A percentile compares a stretch with the other conserved stretches of the same genome.
Conservation (phyloP, 345 rosid genomes). For the Litchi chinensis region DNA sequence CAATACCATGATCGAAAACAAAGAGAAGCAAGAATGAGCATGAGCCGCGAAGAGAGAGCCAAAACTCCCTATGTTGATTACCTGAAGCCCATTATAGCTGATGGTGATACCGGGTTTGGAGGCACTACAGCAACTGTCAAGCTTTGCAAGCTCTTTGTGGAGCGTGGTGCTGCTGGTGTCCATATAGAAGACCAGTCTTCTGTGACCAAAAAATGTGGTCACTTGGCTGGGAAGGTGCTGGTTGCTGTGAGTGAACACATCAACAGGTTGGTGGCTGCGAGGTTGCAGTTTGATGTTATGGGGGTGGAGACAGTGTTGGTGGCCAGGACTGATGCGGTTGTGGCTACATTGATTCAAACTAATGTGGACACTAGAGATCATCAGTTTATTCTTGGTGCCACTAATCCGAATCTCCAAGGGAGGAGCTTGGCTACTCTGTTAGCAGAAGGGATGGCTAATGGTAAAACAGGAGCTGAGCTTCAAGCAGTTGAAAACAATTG, state of each 20-base stretch:
- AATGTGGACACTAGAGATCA: slow-evolving; percentile 88
- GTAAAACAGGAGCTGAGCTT: slow-evolving; percentile 74
- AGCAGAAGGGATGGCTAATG: slow-evolving; percentile 74
- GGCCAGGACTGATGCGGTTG: slow-evolving; percentile 93
- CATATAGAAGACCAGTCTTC: slow-evolving; percentile 97
- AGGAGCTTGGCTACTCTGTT: slow-evolving; percentile 63
- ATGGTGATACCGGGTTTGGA: slow-evolving; percentile 95
- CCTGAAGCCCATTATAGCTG: slow-evolving; percentile 94
- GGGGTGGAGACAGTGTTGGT: slow-evolving; percentile 90
- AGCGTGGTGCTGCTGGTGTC: slow-evolving; percentile 95
- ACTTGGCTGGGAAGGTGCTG: slow-evolving; percentile 96
- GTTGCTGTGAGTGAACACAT: slow-evolving; percentile 92
- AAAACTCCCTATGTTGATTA: slow-evolving; percentile 85
- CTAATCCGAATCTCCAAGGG: slow-evolving; percentile 74
- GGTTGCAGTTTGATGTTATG: slow-evolving; percentile 96
- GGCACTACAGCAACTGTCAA: slow-evolving; percentile 94
- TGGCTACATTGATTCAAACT: slow-evolving; percentile 78
- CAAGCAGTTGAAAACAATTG: slow-evolving; percentile 87
- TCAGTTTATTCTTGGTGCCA: slow-evolving; percentile 87
- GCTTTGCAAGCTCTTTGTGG: slow-evolving; percentile 93
- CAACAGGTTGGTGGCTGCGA: slow-evolving; percentile 88
- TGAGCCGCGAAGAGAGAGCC: slow-evolving; percentile 80
- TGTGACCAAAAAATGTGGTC: slow-evolving; percentile 92
- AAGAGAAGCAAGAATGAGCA: slow-evolving; percentile 88
- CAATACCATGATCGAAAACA: slow-evolving; percentile 97